Base-by-base conservation (phyloP, 805 yeast genomes). In the Cyberlindnera mycetangii region DNA sequence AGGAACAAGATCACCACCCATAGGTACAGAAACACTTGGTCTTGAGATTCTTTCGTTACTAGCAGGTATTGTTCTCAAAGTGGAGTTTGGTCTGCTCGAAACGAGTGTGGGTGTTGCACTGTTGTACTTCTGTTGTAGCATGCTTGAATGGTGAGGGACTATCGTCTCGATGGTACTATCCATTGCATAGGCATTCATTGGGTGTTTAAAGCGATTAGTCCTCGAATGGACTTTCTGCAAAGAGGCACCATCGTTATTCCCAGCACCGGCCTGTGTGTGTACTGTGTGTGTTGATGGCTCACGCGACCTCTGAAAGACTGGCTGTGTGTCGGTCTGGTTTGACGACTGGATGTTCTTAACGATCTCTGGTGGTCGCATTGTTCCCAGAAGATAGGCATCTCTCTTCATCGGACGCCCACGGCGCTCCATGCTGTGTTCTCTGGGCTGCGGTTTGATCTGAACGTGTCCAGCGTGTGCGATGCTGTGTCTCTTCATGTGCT, bases 1-100 rank as follows among this genome's bases (percentile, higher is more conserved):
- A 1, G 61, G 61, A 2, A 57, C 47, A 24, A 56, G 18, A 9
- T 51, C 61, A 36, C 54, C 50, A 10, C 48, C 52, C 55, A 55
- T 51, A 1, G 53, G 41, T 4, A 56, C 49, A 2, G 51, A 34
- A 2, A 38, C 34, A 10, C 47, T 46, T 32, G 25, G 34, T 6
- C 53, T 17, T 22, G 43, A 18, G 31, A 41, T 18, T 27, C 38
- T 27, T 24, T 22, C 42, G n/a, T n/a, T n/a, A n/a, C n/a, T n/a
- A n/a, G n/a, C n/a, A n/a, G n/a, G n/a, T n/a, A n/a, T n/a, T n/a
- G n/a, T n/a, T n/a, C n/a, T n/a, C n/a, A n/a, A n/a, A n/a, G 28
- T 24, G 28, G 32, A 7, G 15, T 18, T 21, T 11, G 18, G n/a
- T 17, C 35, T 32, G 35, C 35, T 32, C 14, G 28, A 25, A 4